phyloP scores from a whole-genome alignment of 2,329 filamentous ascomycete species.

The Xylariaceae sp. region DNA sequence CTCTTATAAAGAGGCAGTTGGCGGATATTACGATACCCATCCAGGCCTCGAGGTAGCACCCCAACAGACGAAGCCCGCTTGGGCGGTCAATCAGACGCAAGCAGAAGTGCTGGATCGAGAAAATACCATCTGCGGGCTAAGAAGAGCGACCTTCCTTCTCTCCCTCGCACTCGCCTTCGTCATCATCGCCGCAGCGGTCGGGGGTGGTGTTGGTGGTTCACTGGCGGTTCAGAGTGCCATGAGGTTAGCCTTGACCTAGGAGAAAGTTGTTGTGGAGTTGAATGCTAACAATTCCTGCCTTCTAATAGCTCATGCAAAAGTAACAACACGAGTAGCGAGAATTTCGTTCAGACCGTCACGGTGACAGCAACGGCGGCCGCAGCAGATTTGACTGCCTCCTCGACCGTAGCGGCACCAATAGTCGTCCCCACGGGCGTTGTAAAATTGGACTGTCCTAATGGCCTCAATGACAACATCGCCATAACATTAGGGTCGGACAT shows the following conservation, averaged over 20 bases:
- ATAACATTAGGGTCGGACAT: conserved; percentile 14
- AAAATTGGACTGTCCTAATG: conserved; percentile 27
- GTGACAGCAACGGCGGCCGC: conserved; percentile 9
- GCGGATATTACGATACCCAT: not conserved
- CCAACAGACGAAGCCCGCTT: conserved; percentile 1
- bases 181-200: conserved; percentile 30
- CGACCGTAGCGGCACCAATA: conserved; percentile 6
- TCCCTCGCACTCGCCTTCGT: conserved; percentile 25
- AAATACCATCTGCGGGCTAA: conserved; percentile 27
- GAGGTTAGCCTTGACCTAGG: conserved; percentile 14
- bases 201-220: conserved; percentile 33
- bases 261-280: too few relatives aligned
- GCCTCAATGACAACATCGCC: conserved; percentile 10
- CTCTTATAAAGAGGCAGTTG: conserved; percentile 18
- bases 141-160: conserved; percentile 29
- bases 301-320: conserved; percentile 10
- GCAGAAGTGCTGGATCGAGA: not conserved
- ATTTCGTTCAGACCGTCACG: conserved; percentile 1
- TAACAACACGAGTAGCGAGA: not conserved
- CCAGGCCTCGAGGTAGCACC: conserved; percentile 17
- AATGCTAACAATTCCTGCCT: conserved; percentile 1
- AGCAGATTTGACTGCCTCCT: conserved; percentile 4
- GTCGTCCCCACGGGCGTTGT: conserved; percentile 27
- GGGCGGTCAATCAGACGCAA: not conserved
- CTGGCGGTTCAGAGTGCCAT: conserved; percentile 31